Evolutionary conservation across 495 filamentous ascomycete genomes (phyloP).

Genomic region (Podospora fimiseda): DNA sequence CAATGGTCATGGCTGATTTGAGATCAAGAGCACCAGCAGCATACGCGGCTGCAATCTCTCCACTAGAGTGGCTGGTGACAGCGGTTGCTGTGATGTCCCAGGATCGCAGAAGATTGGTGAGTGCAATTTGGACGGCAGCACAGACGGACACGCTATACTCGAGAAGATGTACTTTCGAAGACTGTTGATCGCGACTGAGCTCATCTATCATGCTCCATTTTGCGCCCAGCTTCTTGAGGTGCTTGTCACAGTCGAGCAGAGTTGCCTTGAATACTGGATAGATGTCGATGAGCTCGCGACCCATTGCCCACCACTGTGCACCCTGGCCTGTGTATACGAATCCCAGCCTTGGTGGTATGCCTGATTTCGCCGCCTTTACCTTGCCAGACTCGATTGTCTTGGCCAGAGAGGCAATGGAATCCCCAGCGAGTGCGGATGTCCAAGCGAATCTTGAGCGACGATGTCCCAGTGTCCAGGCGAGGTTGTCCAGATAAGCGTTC

Average conservation of each 20-base stretch:
- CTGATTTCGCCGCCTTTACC: slow-evolving; percentile 12
- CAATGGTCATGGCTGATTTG: slow-evolving; percentile 41
- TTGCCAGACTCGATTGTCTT: slow-evolving; percentile 18
- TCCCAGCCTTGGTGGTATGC: slow-evolving; percentile 10
- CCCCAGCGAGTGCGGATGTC: slow-evolving; percentile 11
- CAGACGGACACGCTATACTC: slow-evolving; percentile 40
- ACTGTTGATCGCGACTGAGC: slow-evolving; percentile 19
- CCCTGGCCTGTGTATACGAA: slow-evolving; percentile 43
- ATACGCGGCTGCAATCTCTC: slow-evolving; percentile 56
- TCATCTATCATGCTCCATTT: slow-evolving; percentile 26
- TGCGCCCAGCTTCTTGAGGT: slow-evolving; percentile 28
- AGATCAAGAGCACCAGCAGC: slow-evolving; percentile 37
- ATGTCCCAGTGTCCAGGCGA: slow-evolving; percentile 29
- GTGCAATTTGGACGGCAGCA: slow-evolving; percentile 45
- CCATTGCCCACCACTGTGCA: slow-evolving; percentile 52
- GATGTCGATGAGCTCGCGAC: slow-evolving; percentile 36
- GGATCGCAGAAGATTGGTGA: slow-evolving; percentile 46
- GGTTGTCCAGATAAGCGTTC: slow-evolving; percentile 21
- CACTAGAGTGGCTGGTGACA: slow-evolving; percentile 56
- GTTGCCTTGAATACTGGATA: slow-evolving; percentile 27
- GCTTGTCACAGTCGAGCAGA: slow-evolving; percentile 22
- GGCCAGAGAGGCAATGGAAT: slow-evolving; percentile 9
- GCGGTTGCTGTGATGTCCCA: slow-evolving; percentile 46
- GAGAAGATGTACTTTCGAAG: slow-evolving; percentile 20
- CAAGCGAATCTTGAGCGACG: slow-evolving; percentile 29